These are phyloP conservation scores for Symbiodinium natans DNA, from an alignment of 73 alveolate species.

Conservation along the genomic window DNA sequence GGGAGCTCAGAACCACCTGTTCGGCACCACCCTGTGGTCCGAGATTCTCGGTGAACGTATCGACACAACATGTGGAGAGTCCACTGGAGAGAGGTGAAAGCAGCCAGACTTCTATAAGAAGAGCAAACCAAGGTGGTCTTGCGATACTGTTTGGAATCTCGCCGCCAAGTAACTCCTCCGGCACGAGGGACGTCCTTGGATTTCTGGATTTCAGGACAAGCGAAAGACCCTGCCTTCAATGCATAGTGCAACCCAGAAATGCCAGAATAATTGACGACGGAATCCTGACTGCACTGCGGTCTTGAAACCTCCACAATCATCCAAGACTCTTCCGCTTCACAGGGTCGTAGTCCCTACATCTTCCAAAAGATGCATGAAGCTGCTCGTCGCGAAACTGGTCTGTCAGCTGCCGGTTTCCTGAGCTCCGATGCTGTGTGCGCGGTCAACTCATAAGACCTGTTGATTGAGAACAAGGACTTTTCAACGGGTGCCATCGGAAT, in stretches of 20 bases:
- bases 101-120: too few species aligned
- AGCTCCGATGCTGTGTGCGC: not conserved
- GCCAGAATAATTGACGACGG: too few species aligned
- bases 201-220: not conserved
- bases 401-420: slow-evolving; percentile 68
- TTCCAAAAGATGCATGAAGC: slow-evolving; percentile 63
- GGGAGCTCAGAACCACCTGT: too few species aligned
- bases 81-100: too few species aligned
- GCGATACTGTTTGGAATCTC: not conserved
- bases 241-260: not conserved
- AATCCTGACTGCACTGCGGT: too few species aligned
- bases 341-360: slow-evolving; percentile 43
- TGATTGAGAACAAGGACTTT: too few species aligned
- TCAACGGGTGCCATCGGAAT: not conserved
- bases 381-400: slow-evolving; percentile 77
- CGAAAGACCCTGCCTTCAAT: not conserved
- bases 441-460: not conserved
- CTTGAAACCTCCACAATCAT: too few species aligned
- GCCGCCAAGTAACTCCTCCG: slow-evolving; percentile 59
- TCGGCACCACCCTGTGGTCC: too few species aligned
- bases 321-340: slow-evolving; percentile 26
- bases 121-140: not conserved
- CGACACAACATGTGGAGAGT: too few species aligned
- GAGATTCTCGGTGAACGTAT: too few species aligned
- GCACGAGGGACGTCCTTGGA: slow-evolving; percentile 24